phyloP scores from a whole-genome alignment of 768 basidiomycete genomes.

The Boletus fagicola region DNA sequence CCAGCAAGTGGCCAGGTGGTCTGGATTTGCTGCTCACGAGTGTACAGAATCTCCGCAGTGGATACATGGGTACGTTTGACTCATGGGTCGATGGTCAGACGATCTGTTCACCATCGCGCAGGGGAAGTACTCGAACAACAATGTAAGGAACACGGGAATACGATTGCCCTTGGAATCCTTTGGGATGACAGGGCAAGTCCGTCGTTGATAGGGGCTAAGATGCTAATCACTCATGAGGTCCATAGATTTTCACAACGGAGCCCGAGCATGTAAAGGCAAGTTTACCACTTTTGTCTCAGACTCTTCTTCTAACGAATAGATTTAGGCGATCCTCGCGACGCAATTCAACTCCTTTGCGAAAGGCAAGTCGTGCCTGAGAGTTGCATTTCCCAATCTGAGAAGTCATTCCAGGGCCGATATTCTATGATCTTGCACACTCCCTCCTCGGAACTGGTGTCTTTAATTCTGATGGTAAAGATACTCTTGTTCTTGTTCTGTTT shows the following conservation, averaged over 20 bases:
- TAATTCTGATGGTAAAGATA: conserved; percentile 48
- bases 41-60: conserved; percentile 24
- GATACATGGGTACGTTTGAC: conserved; percentile 30
- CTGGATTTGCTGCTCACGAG: conserved; percentile 32
- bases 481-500: not conserved
- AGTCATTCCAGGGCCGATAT: conserved; percentile 14
- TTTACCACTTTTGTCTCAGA: not conserved
- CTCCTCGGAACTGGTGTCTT: conserved; percentile 57
- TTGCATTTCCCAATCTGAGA: conserved; percentile 22
- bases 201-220: not conserved
- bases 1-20: conserved; percentile 37
- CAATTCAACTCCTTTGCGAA: conserved; percentile 45
- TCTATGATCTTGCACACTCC: conserved; percentile 17
- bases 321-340: conserved; percentile 43
- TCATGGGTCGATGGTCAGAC: not conserved
- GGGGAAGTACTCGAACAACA: conserved; percentile 30
- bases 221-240: not conserved
- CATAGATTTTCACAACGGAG: conserved; percentile 45
- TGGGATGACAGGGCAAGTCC: conserved; percentile 39
- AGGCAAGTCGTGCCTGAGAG: conserved; percentile 24
- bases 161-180: conserved; percentile 34
- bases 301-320: not conserved
- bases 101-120: conserved; percentile 9
- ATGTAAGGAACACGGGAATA: conserved; percentile 30
- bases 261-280: conserved; percentile 47